A percentile compares a stretch with the other conserved stretches of the same genome.
Evolutionary conservation across 2,329 filamentous ascomycete genomes (phyloP).

Genomic region (Cladosporium colombiae): DNA sequence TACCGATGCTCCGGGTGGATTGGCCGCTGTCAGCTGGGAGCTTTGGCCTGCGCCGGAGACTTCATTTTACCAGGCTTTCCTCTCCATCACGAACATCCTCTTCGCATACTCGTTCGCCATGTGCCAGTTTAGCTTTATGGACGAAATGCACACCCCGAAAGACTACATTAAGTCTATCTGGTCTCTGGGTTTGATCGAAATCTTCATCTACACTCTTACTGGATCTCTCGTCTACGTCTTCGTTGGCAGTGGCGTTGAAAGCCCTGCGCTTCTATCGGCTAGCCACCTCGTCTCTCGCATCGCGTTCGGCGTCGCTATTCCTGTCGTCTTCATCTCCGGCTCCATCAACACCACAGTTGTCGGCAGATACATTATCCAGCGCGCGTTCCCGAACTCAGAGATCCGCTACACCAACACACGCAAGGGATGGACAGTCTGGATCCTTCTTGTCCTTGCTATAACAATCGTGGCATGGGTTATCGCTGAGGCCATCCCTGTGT

Average conservation of each 20-base stretch:
- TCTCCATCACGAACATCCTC: constrained; percentile 70
- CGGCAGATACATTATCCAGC: constrained; percentile 61
- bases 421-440: constrained; percentile 59
- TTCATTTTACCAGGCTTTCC: constrained; percentile 59
- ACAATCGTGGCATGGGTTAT: constrained; percentile 71
- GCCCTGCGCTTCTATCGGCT: constrained; percentile 67
- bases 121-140: constrained; percentile 68
- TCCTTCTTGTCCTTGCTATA: constrained; percentile 57
- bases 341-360: constrained; percentile 66
- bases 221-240: constrained; percentile 70
- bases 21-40: constrained; percentile 37
- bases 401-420: constrained; percentile 46
- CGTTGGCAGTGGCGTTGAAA: constrained; percentile 61
- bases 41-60: constrained; percentile 38
- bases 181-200: constrained; percentile 66
- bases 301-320: constrained; percentile 69
- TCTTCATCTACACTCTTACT: constrained; percentile 64
- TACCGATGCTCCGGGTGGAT: constrained; percentile 31
- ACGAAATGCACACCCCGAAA: constrained; percentile 64
- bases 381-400: constrained; percentile 60
- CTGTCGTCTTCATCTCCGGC: constrained; percentile 72
- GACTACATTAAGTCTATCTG: constrained; percentile 61
- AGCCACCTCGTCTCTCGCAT: constrained; percentile 59
- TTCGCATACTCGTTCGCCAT: constrained; percentile 60
- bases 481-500: constrained; percentile 71